Evolutionary conservation across 2,329 filamentous ascomycete genomes (phyloP).

Genomic region (Emergomyces pasteurianus): DNA sequence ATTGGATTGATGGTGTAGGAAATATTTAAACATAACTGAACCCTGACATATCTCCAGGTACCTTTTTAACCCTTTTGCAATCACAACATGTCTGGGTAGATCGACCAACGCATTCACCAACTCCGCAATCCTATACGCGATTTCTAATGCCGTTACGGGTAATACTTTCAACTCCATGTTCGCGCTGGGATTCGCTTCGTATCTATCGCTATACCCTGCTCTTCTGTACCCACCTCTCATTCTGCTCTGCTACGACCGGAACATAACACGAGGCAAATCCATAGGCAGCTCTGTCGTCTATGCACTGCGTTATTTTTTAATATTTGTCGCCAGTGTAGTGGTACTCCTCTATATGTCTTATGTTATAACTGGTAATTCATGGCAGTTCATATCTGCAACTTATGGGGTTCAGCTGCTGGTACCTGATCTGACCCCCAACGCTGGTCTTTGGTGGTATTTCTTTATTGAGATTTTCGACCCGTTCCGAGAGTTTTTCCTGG

Average conservation of each 20-base stretch:
- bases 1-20: not conserved
- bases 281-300: conserved; percentile 36
- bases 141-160: conserved; percentile 67
- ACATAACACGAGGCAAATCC: conserved; percentile 24
- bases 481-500: conserved; percentile 92
- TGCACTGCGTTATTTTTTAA: conserved; percentile 39
- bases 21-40: not conserved
- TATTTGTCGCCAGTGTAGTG: conserved; percentile 45
- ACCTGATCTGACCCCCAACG: conserved; percentile 86
- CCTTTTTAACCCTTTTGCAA: conserved; percentile 88
- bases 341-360: conserved; percentile 60
- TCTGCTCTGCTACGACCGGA: conserved; percentile 66
- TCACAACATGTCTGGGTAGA: conserved; percentile 79
- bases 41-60: conserved; percentile 45
- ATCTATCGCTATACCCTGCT: conserved; percentile 83
- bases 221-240: conserved; percentile 74
- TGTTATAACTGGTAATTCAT: conserved; percentile 61
- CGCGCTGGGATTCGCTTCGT: conserved; percentile 74
- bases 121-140: conserved; percentile 71
- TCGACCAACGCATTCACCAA: conserved; percentile 84
- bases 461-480: conserved; percentile 99
- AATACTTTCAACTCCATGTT: conserved; percentile 66
- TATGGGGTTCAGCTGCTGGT: conserved; percentile 89
- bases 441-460: conserved; percentile 99
- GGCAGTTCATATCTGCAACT: conserved; percentile 77